phyloP scores from a whole-genome alignment of 768 basidiomycete genomes.

The Pleurotus giganteus region DNA sequence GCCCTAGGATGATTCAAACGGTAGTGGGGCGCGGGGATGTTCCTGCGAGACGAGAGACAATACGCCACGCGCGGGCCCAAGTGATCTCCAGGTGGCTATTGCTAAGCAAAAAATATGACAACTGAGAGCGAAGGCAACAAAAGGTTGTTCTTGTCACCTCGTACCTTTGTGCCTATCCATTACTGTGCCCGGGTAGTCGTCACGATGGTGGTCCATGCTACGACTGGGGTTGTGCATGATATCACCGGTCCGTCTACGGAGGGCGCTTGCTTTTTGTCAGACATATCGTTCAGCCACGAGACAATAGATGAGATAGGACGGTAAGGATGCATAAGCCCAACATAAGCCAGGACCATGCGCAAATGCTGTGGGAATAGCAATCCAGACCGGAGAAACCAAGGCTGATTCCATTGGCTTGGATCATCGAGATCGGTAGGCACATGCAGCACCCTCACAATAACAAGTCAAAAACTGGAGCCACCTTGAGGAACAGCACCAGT shows the following conservation, averaged over 20 bases:
- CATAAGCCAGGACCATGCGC: too few relatives aligned
- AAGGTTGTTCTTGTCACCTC: background rate
- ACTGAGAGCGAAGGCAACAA: background rate
- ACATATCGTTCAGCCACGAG: background rate
- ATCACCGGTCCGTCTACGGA: background rate
- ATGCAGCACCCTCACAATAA: too few relatives aligned
- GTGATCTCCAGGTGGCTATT: background rate
- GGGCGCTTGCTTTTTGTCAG: background rate
- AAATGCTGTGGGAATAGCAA: too few relatives aligned
- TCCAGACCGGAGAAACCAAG: too few relatives aligned
- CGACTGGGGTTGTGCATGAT: background rate
- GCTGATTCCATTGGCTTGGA: too few relatives aligned
- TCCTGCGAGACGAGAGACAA: background rate
- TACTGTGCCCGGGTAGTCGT: background rate
- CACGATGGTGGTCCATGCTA: background rate
- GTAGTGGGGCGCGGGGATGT: too few relatives aligned
- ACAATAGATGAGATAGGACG: background rate
- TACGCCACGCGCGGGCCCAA: background rate
- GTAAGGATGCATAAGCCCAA: background rate
- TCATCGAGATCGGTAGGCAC: too few relatives aligned
- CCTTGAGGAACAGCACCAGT: too few relatives aligned
- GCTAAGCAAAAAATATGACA: background rate
- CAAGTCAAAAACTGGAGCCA: too few relatives aligned
- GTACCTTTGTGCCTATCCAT: slow-evolving; percentile 6
- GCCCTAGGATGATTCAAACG: too few relatives aligned